Percentiles rank a stretch among this genome's conserved stretches.
phyloP scores from a whole-genome alignment of 2,329 filamentous ascomycete species.

The Colletotrichum noveboracense region DNA sequence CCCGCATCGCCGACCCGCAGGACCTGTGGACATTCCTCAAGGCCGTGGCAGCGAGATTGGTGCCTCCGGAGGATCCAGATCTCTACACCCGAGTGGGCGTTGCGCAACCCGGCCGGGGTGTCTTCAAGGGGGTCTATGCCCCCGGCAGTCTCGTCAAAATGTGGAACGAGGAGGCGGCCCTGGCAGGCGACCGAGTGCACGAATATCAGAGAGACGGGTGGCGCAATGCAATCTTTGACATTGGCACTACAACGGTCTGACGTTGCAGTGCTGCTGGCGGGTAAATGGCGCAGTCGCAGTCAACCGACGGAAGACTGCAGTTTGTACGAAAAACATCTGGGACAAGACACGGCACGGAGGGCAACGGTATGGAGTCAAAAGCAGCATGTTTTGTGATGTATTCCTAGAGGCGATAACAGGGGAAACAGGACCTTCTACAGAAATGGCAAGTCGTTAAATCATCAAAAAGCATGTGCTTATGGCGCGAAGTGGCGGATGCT shows the following conservation, averaged over 20 bases:
- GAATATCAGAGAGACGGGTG: slow-evolving; percentile 76
- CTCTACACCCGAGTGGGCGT: slow-evolving; percentile 77
- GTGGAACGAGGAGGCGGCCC: slow-evolving; percentile 81
- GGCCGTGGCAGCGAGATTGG: slow-evolving; percentile 78
- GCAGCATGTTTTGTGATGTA: neutral
- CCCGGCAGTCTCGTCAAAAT: slow-evolving; percentile 88
- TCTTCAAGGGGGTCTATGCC: slow-evolving; percentile 86
- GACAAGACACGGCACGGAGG: neutral
- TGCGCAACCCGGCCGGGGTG: slow-evolving; percentile 53
- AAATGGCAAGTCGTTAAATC: slow-evolving; percentile 3
- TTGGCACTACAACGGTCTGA: slow-evolving; percentile 36
- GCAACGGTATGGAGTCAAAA: neutral
- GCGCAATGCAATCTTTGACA: slow-evolving; percentile 84
- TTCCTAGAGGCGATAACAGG: slow-evolving; percentile 3
- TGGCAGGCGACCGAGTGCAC: slow-evolving; percentile 75
- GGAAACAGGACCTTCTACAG: neutral
- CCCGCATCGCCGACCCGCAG: slow-evolving; percentile 79
- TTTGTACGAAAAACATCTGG: neutral
- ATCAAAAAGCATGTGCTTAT: neutral
- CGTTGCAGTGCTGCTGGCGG: neutral
- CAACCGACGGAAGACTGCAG: neutral
- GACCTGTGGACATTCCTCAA: slow-evolving; percentile 83
- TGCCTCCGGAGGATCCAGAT: slow-evolving; percentile 76
- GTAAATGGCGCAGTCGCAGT: neutral
- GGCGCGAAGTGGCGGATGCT: neutral